Evolutionary conservation across 2,329 filamentous ascomycete genomes (phyloP), one percentile per base, ranked within the genome.

Genomic region (Clarireedia monteithiana): DNA sequence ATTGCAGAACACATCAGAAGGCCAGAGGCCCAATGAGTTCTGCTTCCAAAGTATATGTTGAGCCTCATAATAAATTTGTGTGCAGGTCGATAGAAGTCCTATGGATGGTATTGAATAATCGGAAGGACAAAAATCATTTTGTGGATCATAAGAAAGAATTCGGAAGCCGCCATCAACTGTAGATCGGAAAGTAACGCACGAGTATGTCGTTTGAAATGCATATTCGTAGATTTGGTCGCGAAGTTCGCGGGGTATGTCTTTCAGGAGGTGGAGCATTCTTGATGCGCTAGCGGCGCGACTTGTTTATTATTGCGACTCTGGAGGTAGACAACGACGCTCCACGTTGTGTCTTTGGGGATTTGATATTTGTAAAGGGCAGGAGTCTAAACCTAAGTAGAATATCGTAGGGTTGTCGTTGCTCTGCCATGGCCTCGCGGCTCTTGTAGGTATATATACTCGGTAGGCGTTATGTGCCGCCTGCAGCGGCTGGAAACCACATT

Each of bases 201-300:
- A n/a, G 14, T 17, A 34, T 2, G 14, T 30, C n/a, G 54, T 52
- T 52, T 44, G 38, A 6, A 56, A 47, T 39, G 49, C 54, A 10
- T 40, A 46, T 39, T 17, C 17, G 34, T 56, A 56, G 42, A 56
- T 56, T 46, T 56, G 26, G 27, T 56, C 34, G 17, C 48, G 54
- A 38, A 56, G 52, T 17, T 56, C 54, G 24, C 34, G 30, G 14
- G 54, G 49, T 15, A 52, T 56, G 14, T 30, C 17, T 17, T 14
- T 46, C 14, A 52, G 17, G 15, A 52, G n/a, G 14, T 44, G 51
- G 23, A 48, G 34, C 39, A 42, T 42, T 42, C 15, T 42, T 42
- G 39, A 6, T n/a, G 39, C 15, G 6, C 15, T n/a, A 20, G 5
- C 17, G 2, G 15, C 17, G 39, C 3, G 9, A 42, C 5, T n/a